Conservation (phyloP, 768 basidiomycete genomes). For the Termitomyces sp. region DNA sequence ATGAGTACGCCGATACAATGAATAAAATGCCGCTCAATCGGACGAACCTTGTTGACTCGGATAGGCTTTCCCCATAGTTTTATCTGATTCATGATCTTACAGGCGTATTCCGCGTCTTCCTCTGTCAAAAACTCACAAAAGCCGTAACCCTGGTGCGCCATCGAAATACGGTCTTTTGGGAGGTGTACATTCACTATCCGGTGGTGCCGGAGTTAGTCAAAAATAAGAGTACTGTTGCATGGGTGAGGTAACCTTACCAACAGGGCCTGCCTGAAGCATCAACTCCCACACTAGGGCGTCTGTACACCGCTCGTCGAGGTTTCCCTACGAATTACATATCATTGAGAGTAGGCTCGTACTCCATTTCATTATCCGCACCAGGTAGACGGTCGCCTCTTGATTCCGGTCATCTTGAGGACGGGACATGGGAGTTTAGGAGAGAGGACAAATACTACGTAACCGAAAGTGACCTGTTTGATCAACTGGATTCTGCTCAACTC, state of each 20-base stretch:
- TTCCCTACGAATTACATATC: conserved; percentile 54
- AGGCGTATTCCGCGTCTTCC: conserved; percentile 99
- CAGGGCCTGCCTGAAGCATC: conserved; percentile 98
- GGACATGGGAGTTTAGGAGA: conserved; percentile 35
- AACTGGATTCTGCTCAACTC: not conserved
- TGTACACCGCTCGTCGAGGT: conserved; percentile 91
- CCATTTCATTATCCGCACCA: conserved; percentile 37
- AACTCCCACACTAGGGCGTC: conserved; percentile 97
- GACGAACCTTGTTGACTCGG: conserved; percentile 95
- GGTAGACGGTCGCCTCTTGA: conserved; percentile 87
- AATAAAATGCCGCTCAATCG: conserved; percentile 11
- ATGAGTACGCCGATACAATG: not conserved
- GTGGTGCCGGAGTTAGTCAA: not conserved
- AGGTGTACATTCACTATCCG: conserved; percentile 89
- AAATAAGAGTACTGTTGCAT: not conserved
- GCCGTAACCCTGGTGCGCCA: conserved; percentile 98
- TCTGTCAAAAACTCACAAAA: conserved; percentile 99
- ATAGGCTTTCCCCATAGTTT: conserved; percentile 99
- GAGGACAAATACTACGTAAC: not conserved
- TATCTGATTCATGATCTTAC: conserved; percentile 99
- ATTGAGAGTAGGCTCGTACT: conserved; percentile 4
- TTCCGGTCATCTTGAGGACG: conserved; percentile 85
- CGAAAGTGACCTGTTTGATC: conserved; percentile 9
- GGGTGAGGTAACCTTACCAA: conserved; percentile 55
- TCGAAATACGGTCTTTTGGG: conserved; percentile 97